Evolutionary conservation across 2,329 filamentous ascomycete genomes (phyloP).

Genomic region (Endocalyx cinctus): DNA sequence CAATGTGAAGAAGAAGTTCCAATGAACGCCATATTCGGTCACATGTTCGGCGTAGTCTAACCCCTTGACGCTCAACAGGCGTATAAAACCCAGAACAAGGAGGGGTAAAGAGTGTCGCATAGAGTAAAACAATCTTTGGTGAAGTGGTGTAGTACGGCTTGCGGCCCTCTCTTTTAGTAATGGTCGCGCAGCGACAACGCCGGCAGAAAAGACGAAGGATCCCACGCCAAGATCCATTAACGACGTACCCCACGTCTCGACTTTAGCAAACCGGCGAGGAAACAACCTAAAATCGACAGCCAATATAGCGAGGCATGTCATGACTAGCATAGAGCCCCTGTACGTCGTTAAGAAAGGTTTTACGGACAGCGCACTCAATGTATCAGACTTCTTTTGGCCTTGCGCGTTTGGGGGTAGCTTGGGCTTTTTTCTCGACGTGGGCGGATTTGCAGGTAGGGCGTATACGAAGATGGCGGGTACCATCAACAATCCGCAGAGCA

Average conservation of each 20-base stretch:
- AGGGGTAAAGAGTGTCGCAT: slow-evolving; percentile 80
- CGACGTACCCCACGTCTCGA: slow-evolving; percentile 99
- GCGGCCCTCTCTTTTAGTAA: slow-evolving; percentile 65
- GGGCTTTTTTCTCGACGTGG: slow-evolving; percentile 42
- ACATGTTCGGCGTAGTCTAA: slow-evolving; percentile 96
- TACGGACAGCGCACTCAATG: slow-evolving; percentile 58
- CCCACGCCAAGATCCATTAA: slow-evolving; percentile 97
- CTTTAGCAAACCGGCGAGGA: slow-evolving; percentile 91
- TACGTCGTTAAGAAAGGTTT: slow-evolving; percentile 94
- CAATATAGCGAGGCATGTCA: slow-evolving; percentile 88
- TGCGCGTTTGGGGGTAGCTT: slow-evolving; percentile 41
- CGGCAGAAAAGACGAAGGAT: slow-evolving; percentile 93
- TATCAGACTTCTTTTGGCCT: slow-evolving; percentile 26
- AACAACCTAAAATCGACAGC: slow-evolving; percentile 95
- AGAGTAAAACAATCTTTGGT: slow-evolving; percentile 58
- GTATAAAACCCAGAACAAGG: slow-evolving; percentile 71
- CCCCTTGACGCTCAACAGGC: slow-evolving; percentile 85
- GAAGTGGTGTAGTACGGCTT: slow-evolving; percentile 44
- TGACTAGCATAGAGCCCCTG: slow-evolving; percentile 83
- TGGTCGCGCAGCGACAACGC: slow-evolving; percentile 81
- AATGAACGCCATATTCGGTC: slow-evolving; percentile 95
- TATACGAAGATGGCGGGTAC: slow-evolving; percentile 65
- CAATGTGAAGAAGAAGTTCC: slow-evolving; percentile 99
- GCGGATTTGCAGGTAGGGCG: slow-evolving; percentile 41
- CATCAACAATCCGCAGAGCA: slow-evolving; percentile 71